These are phyloP conservation scores for Cladobotryum mycophilum DNA, from an alignment of 2,329 filamentous ascomycete genomes.

Conservation along the genomic window DNA sequence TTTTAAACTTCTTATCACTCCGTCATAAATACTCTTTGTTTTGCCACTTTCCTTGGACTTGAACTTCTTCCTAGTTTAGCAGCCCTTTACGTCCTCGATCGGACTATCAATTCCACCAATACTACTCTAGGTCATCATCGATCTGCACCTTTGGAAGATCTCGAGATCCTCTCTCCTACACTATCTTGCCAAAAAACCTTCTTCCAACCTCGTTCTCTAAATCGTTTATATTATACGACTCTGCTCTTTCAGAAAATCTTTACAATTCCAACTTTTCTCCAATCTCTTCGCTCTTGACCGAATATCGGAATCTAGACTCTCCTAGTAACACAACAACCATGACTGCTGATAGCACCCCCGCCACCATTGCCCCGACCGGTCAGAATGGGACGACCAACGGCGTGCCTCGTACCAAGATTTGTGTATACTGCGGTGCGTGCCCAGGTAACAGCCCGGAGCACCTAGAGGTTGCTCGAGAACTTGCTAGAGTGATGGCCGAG, in stretches of 20 bases:
- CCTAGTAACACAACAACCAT: constrained; percentile 17
- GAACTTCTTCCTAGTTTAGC: background rate
- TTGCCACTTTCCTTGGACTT: background rate
- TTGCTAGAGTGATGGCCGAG: constrained; percentile 67
- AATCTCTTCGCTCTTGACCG: too few relatives aligned
- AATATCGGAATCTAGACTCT: too few relatives aligned
- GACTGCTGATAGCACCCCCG: constrained; percentile 21
- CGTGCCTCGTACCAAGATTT: constrained; percentile 58
- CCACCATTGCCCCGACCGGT: constrained; percentile 12
- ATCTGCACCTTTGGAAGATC: background rate
- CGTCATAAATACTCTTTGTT: background rate
- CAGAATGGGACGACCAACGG: constrained; percentile 24
- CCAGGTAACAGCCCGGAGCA: constrained; percentile 67
- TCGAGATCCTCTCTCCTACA: background rate
- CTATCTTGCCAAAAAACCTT: background rate
- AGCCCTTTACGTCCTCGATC: too few relatives aligned
- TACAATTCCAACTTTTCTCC: too few relatives aligned
- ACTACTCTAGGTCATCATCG: background rate
- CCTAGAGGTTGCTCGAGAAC: constrained; percentile 67
- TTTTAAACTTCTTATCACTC: background rate
- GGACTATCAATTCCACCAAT: too few relatives aligned
- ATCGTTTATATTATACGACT: background rate
- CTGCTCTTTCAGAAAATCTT: too few relatives aligned
- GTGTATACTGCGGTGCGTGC: constrained; percentile 89
- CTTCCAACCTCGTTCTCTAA: background rate